Percentiles rank a stretch among this genome's conserved stretches.
These are phyloP conservation scores for Dryas drummondii DNA, from an alignment of 306 rosid genomes.

Conservation along the genomic window DNA sequence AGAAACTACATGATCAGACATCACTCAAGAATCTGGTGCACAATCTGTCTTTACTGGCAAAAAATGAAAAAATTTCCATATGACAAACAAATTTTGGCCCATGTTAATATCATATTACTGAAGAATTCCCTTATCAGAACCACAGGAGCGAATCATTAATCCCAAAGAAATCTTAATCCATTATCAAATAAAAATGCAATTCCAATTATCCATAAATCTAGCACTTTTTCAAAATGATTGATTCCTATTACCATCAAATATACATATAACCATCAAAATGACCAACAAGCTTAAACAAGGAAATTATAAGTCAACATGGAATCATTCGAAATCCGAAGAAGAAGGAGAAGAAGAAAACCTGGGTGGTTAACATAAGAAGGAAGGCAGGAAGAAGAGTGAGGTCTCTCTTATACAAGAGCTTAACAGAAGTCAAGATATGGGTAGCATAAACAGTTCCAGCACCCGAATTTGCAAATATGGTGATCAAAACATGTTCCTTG, in stretches of 20 bases:
- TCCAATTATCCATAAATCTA: neutral
- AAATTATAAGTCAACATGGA: neutral
- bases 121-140: no score
- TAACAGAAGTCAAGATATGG: slow-evolving; percentile 77
- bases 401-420: slow-evolving; percentile 57
- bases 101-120: no score
- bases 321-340: neutral
- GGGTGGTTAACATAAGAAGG: slow-evolving; percentile 78
- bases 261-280: neutral
- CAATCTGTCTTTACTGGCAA: neutral
- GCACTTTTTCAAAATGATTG: neutral
- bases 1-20: neutral
- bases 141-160: no score
- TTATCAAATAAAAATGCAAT: neutral
- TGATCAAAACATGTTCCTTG: slow-evolving; percentile 85
- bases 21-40: neutral
- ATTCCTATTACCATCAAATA: no score
- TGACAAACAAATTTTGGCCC: neutral
- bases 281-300: neutral
- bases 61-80: neutral
- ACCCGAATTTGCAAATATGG: slow-evolving; percentile 84
- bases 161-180: no score
- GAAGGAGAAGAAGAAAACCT: slow-evolving; percentile 43
- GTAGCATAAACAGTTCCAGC: slow-evolving; percentile 66
- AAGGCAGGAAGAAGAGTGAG: slow-evolving; percentile 64